Base-by-base conservation (phyloP, 208 protist species). In the Trypanosoma grayi region DNA sequence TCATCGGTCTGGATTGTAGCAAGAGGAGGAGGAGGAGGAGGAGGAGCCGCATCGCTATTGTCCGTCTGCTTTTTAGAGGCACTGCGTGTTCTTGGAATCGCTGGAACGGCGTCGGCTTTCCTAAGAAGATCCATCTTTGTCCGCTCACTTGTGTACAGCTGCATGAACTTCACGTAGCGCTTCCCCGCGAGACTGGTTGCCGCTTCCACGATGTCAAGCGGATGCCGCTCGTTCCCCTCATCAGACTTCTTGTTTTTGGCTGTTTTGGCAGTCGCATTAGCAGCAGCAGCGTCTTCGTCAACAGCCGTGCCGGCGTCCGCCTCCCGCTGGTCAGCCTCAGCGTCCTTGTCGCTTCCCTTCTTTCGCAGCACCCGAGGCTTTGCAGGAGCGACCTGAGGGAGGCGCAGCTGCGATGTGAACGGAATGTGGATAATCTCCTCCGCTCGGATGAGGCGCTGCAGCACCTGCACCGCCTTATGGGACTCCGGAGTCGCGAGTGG, bases 131-230 rank as follows among this genome's bases (percentile, higher is more conserved):
- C 85, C 2, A 84, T 56, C 59, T 88, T 81, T 3, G 66, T 77
- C 14, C 87, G 63, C 62, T 94, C 87, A 57, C 87, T 94, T 2
- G 80, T 83, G 76, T 92, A 90, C 60, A 84, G 66, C 53, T 70
- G 45, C 40, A 90, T 64, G 55, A 92, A 94, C 59, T 77, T 74
- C 2, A 78, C 52, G 34, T 83, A 79, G 0, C 87, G 87, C 68
- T 85, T 89, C 2, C 79, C 81, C 10, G 66, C 73, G 4, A 54
- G 62, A 46, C 75, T 79, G 20, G 60, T 76, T 37, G 57, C 33
- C 0, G 78, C 14, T 47, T 82, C 73, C 31, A 43, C 68, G 31
- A 94, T 75, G 30, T 87, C 76, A 10, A 94, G 75, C 14, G 84
- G 82, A 68, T 61, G 11, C 54, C 18, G 48, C 18, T 25, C 41